Evolutionary conservation across 2,329 filamentous ascomycete species (phyloP).

Genomic region (Parastagonospora avenae): DNA sequence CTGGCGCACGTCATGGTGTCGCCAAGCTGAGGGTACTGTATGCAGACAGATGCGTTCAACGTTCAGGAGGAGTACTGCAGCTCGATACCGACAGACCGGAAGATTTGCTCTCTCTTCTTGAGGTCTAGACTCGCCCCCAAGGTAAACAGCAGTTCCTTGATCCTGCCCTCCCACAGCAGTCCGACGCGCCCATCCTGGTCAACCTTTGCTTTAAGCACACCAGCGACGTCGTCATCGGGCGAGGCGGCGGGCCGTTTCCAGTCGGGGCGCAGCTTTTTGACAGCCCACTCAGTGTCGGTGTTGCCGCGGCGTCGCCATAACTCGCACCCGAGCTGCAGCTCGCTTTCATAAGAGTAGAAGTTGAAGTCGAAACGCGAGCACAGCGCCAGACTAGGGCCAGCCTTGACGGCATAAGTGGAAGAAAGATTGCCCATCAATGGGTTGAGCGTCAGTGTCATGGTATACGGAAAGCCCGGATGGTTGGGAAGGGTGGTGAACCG

Average conservation of each 20-base stretch:
- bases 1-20: neutral
- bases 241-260: conserved; percentile 43
- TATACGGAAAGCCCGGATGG: conserved; percentile 85
- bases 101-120: conserved; percentile 74
- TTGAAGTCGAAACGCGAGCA: conserved; percentile 96
- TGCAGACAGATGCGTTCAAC: conserved; percentile 15
- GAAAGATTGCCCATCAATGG: conserved; percentile 93
- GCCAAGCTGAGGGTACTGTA: neutral
- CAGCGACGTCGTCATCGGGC: conserved; percentile 71
- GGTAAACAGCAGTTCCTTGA: conserved; percentile 92
- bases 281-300: conserved; percentile 52
- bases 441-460: conserved; percentile 90
- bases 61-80: conserved; percentile 80
- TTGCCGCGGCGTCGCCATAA: conserved; percentile 72
- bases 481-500: conserved; percentile 86
- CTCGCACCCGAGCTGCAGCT: conserved; percentile 89
- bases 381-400: conserved; percentile 79
- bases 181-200: conserved; percentile 88
- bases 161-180: conserved; percentile 87
- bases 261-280: conserved; percentile 49
- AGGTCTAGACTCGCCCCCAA: conserved; percentile 86
- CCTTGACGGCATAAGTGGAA: conserved; percentile 88
- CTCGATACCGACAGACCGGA: conserved; percentile 77
- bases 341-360: conserved; percentile 96
- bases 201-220: conserved; percentile 86